Base-by-base conservation (phyloP, 2,329 filamentous ascomycete species). In the Talaromyces pinophilus region DNA sequence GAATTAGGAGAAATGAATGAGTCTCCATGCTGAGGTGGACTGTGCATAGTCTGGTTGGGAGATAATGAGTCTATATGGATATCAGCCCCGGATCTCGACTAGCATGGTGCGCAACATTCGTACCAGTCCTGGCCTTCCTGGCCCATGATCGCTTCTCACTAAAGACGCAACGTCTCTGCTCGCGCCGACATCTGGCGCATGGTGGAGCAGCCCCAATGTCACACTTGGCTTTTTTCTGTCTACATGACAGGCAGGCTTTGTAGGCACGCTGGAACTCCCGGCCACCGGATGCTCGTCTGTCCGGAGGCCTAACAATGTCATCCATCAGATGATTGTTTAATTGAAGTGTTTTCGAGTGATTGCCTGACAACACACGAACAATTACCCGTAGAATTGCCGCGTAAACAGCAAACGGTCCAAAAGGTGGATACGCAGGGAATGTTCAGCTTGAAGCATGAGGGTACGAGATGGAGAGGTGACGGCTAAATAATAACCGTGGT, bases 181-280 rank as follows among this genome's bases (percentile, higher is more conserved):
- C 82, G 60, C 83, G 77, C 66, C 80, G 79, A 72, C 83, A 85
- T 72, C 82, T 75, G 55, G 81, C 79, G 71, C 83, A 85, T 38
- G 82, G 77, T 52, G 77, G 77, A 64, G 75, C 69, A 35, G 70
- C 71, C 6, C 79, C 79, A 30, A 84, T 72, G 46, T 84, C 82
- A 69, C 83, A 85, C 73, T 83, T 84, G 61, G 83, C 82, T 74
- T 85, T 85, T 62, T 82, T 78, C 70, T 83, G 80, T 61, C 83
- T 82, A 70, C 83, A 85, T 66, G 82, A 80, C 66, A 84, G 80
- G 72, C 83, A 85, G 25, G 83, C 83, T 73, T 85, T 85, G 80
- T 85, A 85, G 44, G 83, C 82, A 67, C 83, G 82, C 73, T 84
- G 81, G 72, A 67, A 65, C 44, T 46, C 65, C 48, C 64, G 66